Percentiles rank a stretch among this genome's conserved stretches.
These are phyloP conservation scores for Orbilia quercus DNA, from an alignment of 2,329 filamentous ascomycete species.

Conservation along the genomic window DNA sequence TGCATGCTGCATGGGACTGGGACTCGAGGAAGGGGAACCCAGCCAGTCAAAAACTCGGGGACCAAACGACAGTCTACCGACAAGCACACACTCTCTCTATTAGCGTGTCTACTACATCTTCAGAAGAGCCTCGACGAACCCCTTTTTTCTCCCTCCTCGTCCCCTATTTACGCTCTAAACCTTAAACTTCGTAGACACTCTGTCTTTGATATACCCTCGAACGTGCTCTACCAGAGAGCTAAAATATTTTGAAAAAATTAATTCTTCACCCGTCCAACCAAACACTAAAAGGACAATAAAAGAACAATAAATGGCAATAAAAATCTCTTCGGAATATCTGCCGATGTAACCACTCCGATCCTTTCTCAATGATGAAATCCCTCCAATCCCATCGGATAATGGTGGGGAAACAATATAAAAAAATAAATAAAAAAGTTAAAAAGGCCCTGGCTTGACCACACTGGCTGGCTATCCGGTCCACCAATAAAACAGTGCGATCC, in stretches of 20 bases:
- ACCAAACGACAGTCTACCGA: conserved; percentile 28
- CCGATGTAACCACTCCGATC: conserved; percentile 16
- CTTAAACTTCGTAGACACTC: neutral
- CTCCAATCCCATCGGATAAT: conserved; percentile 52
- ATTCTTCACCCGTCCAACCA: too few relatives aligned
- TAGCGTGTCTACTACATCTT: conserved; percentile 3
- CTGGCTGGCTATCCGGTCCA: conserved; percentile 27
- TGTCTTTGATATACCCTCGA: conserved; percentile 14
- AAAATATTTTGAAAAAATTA: neutral
- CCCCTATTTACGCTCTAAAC: neutral
- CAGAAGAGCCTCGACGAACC: conserved; percentile 5
- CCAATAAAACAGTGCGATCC: neutral
- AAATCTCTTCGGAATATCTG: neutral
- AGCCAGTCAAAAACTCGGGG: conserved; percentile 26
- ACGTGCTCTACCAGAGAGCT: conserved; percentile 3
- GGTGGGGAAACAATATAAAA: conserved; percentile 12
- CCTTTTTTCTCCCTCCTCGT: neutral
- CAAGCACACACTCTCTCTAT: too few relatives aligned
- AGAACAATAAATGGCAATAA: conserved; percentile 7
- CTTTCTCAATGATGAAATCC: conserved; percentile 27
- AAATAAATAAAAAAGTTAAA: too few relatives aligned
- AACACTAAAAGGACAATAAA: neutral
- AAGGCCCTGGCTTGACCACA: too few relatives aligned
- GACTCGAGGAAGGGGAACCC: conserved; percentile 16
- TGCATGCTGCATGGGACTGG: conserved; percentile 49